Base-by-base conservation (phyloP, 768 basidiomycete genomes). In the Amanita thiersii region DNA sequence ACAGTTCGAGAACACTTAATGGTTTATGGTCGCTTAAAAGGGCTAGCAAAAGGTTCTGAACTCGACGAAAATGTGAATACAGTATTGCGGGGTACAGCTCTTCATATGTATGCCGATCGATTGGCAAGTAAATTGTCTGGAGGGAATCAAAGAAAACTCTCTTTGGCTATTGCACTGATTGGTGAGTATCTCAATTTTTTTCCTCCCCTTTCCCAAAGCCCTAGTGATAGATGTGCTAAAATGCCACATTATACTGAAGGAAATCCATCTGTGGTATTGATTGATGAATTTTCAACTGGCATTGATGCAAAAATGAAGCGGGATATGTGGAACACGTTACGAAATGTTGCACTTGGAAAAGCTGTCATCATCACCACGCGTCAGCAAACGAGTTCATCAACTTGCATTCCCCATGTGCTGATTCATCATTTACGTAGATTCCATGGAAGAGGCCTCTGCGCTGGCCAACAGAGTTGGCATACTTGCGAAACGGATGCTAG, bases 371-470 rank as follows among this genome's bases (percentile, higher is more conserved):
- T 86, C 40, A 84, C 81, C 1, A 85, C 82, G 1, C 81, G 81
- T 80, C 43, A 41, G 76, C 66, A 21, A 44, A 25, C 17, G 19
- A 19, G 15, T 33, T 38, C n/a, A 29, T 10, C 37, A 8, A 23
- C 21, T 8, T 31, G 4, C 41, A 28, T 21, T 25, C 10, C 2
- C 21, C n/a, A 8, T 38, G 36, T 29, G 17, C 37, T 37, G 20
- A 29, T n/a, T 14, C 37, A 9, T 42, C 17, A 21, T 23, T 37
- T 7, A 11, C 47, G 2, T 40, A 79, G 83, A 86, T 56, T 85
- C 82, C 0, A 87, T 87, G 85, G 86, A 86, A 58, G 86, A 89
- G 57, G 85, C 83, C 1, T 81, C 83, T 11, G 82, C 82, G 4
- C 64, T 88, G 1, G 81, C 86, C 1, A 80, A 69, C 51, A 77